Base-by-base conservation (phyloP, 305 asterid species). In the Lippia alba region DNA sequence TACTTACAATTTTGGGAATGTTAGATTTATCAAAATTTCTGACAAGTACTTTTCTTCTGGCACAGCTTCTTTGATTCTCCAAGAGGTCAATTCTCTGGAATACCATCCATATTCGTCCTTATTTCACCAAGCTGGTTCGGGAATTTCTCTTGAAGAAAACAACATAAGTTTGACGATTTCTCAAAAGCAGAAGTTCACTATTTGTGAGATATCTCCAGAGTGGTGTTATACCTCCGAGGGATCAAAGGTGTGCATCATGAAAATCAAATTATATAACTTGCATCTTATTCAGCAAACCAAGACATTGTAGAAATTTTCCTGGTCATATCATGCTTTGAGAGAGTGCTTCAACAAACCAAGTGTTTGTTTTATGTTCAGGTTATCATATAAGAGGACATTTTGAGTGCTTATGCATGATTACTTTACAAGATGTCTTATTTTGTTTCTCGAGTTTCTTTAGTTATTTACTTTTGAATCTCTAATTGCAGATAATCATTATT, bases 221-320 rank as follows among this genome's bases (percentile, higher is more conserved):
- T 95, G 99, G 99, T 94, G 94, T 65, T 92, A 87, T 81, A 75
- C 96, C 63, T 82, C 89, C 5, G 99, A 92, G 84, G 71, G 83
- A 45, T 80, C 96, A 56, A 95, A 95, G 98, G 99, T 94, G 83
- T 50, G 57, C 65, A 14, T 53, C 72, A 3, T 56, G 44, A 67
- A 56, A 72, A 56, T 18, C 11, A 56, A 49, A 53, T 56, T 64
- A 40, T 61, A 19, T 45, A 48, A 66, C 49, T 68, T 65, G 56
- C 63, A 15, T 54, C 15, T 33, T 39, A 48, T 34, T 40, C 63
- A 20, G 16, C 18, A 58, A 67, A 33, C 30, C 49, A 64, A 44
- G 58, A 61, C 32, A 49, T 72, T 56, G 50, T 24, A 46, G 24
- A 61, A 64, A 12, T 9, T 56, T 48, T 63, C 4, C 62, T 34